Evolutionary conservation across 768 basidiomycete species (phyloP).

Genomic region (Collybiopsis luxurians): DNA sequence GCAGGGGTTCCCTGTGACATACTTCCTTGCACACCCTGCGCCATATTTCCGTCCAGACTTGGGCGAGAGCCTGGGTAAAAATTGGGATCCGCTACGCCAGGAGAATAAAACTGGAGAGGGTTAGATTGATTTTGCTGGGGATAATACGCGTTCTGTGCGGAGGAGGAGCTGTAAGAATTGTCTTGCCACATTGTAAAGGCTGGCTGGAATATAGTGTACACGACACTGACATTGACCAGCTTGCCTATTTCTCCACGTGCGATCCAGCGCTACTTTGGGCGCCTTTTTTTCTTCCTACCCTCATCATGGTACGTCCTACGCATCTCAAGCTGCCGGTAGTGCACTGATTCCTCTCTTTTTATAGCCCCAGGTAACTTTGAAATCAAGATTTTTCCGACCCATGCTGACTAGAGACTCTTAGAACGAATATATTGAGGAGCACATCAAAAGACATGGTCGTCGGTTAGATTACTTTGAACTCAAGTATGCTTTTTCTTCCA

Average conservation of each 20-base stretch:
- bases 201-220: too few species aligned
- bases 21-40: conserved; percentile 44
- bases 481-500: conserved; percentile 54
- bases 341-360: conserved; percentile 16
- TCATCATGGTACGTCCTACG: conserved; percentile 37
- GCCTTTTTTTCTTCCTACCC: not conserved
- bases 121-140: conserved; percentile 45
- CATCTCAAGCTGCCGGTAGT: not conserved
- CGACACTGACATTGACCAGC: too few species aligned
- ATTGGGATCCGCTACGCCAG: conserved; percentile 49
- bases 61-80: conserved; percentile 72
- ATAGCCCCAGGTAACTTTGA: conserved; percentile 72
- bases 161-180: conserved; percentile 55
- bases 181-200: conserved; percentile 72
- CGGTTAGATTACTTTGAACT: conserved; percentile 95
- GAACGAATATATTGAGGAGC: conserved; percentile 99
- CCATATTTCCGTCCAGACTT: conserved; percentile 72
- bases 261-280: not conserved
- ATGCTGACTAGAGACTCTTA: conserved; percentile 25
- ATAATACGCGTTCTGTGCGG: conserved; percentile 62
- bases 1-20: conserved; percentile 44
- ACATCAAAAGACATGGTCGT: conserved; percentile 95
- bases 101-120: conserved; percentile 78
- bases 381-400: not conserved
- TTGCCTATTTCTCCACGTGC: too few species aligned